phyloP scores from a whole-genome alignment of 1,139 yeast genomes.

The Keqinozyma sinolaborantium region DNA sequence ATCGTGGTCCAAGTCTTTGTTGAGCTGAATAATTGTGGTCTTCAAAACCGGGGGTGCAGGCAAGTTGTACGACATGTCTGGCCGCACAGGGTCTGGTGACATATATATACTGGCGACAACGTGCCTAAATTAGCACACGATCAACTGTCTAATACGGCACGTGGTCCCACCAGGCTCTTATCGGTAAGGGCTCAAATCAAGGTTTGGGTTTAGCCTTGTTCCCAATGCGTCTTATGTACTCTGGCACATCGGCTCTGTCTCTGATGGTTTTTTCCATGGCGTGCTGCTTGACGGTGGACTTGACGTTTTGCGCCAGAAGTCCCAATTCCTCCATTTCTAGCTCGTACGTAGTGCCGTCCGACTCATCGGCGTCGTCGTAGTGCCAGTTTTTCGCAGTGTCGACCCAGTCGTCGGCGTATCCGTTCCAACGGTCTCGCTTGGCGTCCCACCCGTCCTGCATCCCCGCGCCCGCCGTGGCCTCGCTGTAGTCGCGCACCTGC shows the following conservation, averaged over 20 bases:
- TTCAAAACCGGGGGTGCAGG: conserved; percentile 62
- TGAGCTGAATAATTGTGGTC: conserved; percentile 60
- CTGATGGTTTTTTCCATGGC: conserved; percentile 37
- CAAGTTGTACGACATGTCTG: too few relatives aligned
- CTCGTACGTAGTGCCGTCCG: conserved; percentile 48
- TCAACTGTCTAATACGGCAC: too few relatives aligned
- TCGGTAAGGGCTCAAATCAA: too few relatives aligned
- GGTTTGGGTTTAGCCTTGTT: too few relatives aligned
- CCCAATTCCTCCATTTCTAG: conserved; percentile 50
- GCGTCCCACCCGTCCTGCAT: conserved; percentile 52
- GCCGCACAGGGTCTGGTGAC: not conserved
- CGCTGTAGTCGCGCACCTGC: conserved; percentile 23
- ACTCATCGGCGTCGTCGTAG: conserved; percentile 21
- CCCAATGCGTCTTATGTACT: conserved; percentile 40
- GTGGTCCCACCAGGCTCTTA: too few relatives aligned
- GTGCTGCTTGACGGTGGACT: conserved; percentile 29
- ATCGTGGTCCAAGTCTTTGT: conserved; percentile 41
- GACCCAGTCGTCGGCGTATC: conserved; percentile 58
- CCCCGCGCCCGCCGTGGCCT: conserved; percentile 10
- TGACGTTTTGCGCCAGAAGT: conserved; percentile 22
- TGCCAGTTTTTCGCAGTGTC: conserved; percentile 35
- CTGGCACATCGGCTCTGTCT: conserved; percentile 52
- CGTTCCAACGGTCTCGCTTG: conserved; percentile 78
- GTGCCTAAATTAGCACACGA: too few relatives aligned
- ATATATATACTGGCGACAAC: too few relatives aligned